Evolutionary conservation across 495 filamentous ascomycete genomes (phyloP).

Genomic region (Penicillium nucicola): DNA sequence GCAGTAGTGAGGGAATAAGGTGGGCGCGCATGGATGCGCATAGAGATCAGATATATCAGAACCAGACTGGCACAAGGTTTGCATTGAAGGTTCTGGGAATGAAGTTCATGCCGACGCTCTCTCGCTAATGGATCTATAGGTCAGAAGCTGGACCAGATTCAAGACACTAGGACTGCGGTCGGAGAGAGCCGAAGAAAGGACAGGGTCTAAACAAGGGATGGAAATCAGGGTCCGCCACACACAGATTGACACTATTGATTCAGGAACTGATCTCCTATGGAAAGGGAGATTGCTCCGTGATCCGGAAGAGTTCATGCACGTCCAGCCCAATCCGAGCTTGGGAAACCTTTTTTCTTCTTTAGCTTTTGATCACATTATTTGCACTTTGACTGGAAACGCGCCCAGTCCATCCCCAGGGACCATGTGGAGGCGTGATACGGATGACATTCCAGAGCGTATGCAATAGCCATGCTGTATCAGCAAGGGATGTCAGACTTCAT

Average conservation of each 20-base stretch:
- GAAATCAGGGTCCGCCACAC: neutral
- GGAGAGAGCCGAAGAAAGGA: no score
- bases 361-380: no score
- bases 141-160: conserved; percentile 4
- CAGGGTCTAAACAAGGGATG: conserved; percentile 13
- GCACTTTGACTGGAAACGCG: no score
- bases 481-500: conserved; percentile 13
- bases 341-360: no score
- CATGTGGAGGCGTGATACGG: conserved; percentile 7
- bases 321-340: no score
- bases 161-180: neutral
- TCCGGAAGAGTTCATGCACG: no score
- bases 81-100: neutral
- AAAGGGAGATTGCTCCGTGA: neutral
- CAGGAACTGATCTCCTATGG: neutral
- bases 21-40: neutral
- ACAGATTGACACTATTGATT: neutral
- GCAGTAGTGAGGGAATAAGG: neutral
- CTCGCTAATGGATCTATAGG: conserved; percentile 10
- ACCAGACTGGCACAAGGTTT: no score
- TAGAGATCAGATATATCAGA: neutral
- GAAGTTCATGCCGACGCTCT: neutral
- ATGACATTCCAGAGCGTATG: conserved; percentile 14
- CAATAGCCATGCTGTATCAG: conserved; percentile 13
- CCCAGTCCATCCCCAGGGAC: neutral